Base-by-base conservation (phyloP, 352 stramenopile species). In the Globisporangium splendens region DNA sequence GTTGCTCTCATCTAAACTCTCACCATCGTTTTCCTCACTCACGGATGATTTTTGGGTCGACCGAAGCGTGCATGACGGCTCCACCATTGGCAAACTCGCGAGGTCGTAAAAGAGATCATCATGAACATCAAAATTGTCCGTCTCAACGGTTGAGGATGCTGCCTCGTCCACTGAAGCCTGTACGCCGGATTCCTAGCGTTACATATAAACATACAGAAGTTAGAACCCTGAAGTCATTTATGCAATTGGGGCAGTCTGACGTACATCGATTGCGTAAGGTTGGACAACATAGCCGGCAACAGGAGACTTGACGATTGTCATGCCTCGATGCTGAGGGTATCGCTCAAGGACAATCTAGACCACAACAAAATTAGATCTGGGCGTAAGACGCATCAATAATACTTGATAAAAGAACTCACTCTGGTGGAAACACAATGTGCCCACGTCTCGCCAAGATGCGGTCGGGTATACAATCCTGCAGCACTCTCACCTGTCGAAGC, bases 271-370 rank as follows among this genome's bases (percentile, higher is more conserved):
- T 11, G 61, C 63, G 51, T 90, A 91, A 5, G 79, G 83, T 56
- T 90, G 77, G n/a, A 88, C 57, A 24, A 83, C 57, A 53, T 79
- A 72, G 38, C 69, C 77, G 22, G 81, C 69, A 20, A 71, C 72
- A 15, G 81, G 75, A 41, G 73, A 86, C 65, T 91, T 93, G 49
- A 77, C 72, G 46, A 91, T 74, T 14, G 71, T 74, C 21, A 93
- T 78, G 14, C 68, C 73, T 2, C 79, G 75, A 59, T 75, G 65
- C 20, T 65, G 31, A 6, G 68, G 55, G 57, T 89, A 74, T 12
- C 75, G 75, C 58, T 93, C 83, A 48, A 54, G 49, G 61, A 35
- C 59, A 31, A 47, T 7, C 18, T 50, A 28, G 8, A 62, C 7
- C 58, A 61, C 22, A 21, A 39, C 41, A 52, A 52, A 18, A 28